Conservation (phyloP, 495 filamentous ascomycete genomes). For the Rostrohypoxylon terebratum region DNA sequence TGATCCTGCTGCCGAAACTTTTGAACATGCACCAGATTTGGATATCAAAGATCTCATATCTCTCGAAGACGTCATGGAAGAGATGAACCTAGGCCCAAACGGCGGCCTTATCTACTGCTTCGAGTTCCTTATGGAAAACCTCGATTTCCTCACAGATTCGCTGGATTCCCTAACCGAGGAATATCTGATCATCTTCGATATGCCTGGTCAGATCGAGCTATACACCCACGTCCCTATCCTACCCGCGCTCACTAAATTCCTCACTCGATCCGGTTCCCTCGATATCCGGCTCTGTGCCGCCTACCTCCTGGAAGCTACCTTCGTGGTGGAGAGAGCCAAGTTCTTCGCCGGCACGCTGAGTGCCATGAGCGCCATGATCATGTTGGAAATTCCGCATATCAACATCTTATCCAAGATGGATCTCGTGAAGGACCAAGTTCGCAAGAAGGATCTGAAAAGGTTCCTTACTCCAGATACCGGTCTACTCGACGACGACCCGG, state of each 20-base stretch:
- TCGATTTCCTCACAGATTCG: constrained; percentile 90
- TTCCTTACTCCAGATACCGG: constrained; percentile 86
- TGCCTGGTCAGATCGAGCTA: constrained; percentile 98
- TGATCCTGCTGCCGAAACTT: constrained; percentile 93
- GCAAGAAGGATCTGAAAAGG: constrained; percentile 83
- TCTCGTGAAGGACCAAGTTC: constrained; percentile 84
- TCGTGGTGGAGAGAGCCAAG: constrained; percentile 93
- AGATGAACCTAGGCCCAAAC: constrained; percentile 92
- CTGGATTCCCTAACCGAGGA: constrained; percentile 92
- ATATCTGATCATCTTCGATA: constrained; percentile 96
- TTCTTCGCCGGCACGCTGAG: constrained; percentile 96
- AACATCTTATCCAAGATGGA: constrained; percentile 96
- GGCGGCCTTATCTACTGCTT: constrained; percentile 98
- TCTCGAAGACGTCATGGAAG: constrained; percentile 98
- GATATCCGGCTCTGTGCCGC: constrained; percentile 94
- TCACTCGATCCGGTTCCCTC: constrained; percentile 81
- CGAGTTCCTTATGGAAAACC: constrained; percentile 93
- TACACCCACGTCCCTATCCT: constrained; percentile 97
- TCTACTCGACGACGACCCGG: constrained; percentile 77
- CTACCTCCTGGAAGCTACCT: constrained; percentile 94
- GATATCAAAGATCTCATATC: constrained; percentile 98
- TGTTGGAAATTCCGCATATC: constrained; percentile 95
- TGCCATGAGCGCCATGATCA: constrained; percentile 98
- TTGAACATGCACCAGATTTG: constrained; percentile 90
- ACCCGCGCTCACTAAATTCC: constrained; percentile 83